These are phyloP conservation scores for Panicum miliaceum DNA, from an alignment of 176 grass and related monocot species.

Conservation along the genomic window DNA sequence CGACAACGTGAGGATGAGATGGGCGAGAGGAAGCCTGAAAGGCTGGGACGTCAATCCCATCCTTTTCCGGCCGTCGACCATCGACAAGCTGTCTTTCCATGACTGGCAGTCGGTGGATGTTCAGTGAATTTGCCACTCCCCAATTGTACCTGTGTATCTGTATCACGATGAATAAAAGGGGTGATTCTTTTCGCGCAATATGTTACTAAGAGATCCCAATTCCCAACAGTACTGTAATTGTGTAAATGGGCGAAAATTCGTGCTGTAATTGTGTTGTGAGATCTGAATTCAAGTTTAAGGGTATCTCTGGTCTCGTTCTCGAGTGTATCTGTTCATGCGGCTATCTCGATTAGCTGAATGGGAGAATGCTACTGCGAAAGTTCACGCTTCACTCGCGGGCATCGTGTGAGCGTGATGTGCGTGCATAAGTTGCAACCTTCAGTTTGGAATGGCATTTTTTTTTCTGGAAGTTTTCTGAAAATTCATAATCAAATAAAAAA, in stretches of 20 bases:
- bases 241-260: background rate
- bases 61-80: conserved; percentile 59
- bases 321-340: no score
- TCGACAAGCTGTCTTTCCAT: conserved; percentile 67
- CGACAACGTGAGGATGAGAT: conserved; percentile 86
- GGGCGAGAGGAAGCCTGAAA: conserved; percentile 50
- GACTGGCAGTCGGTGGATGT: conserved; percentile 72
- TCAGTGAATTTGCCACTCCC: background rate
- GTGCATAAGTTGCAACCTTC: no score
- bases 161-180: conserved; percentile 10
- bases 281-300: background rate
- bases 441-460: no score
- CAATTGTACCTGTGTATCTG: background rate
- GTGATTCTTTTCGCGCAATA: conserved; percentile 34
- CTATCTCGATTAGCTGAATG: no score
- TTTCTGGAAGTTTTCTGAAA: no score
- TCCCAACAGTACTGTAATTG: background rate
- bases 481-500: no score
- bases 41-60: conserved; percentile 69
- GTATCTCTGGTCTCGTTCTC: no score
- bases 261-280: background rate
- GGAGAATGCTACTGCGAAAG: no score
- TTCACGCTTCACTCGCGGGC: no score
- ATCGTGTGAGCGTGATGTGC: no score
- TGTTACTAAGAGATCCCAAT: conserved; percentile 36